Evolutionary conservation across 345 rosid species (phyloP), one percentile per base, ranked within the genome.

Genomic region (Jatropha curcas): DNA sequence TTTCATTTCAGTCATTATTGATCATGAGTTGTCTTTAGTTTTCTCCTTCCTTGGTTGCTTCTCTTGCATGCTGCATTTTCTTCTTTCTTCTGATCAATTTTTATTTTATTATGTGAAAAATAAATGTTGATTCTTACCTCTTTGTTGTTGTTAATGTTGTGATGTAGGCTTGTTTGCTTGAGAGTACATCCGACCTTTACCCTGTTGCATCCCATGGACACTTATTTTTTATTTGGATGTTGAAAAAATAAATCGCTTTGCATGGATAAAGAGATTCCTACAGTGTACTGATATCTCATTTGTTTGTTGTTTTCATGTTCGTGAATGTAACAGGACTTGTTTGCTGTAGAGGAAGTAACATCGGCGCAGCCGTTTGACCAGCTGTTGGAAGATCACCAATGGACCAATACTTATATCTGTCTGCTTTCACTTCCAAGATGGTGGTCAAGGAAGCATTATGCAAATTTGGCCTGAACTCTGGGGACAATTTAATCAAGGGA

Each of bases 131-230:
- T 60, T 25, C 52, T 51, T 64, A 14, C 60, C 14, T 34, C 52
- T 41, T 50, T 60, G 20, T 33, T 51, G 7, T 14, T 16, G 35
- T 41, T 60, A 12, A 41, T 63, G 45, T 73, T 73, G 13, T 71
- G 30, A 59, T 76, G 71, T 75, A 94, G 98, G 90, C 76, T 94
- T 77, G 96, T 94, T 79, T 92, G 94, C 83, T 82, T 94, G 82
- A 88, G 97, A 83, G 83, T 85, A 60, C 94, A 92, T 76, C 98
- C 98, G 39, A 81, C 84, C 20, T 92, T 92, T 77, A 12, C 20
- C 65, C 90, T 94, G 57, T 30, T 84, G 84, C 89, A 94, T 81
- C 94, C 97, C 22, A 81, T 92, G 0, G 96, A 89, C 74, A 69
- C 90, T 60, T 86, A 84, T 60, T 60, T 94, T 81, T 78, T 85